Evolutionary conservation across 257 asterid species (phyloP).

Genomic region (Striga asiatica): DNA sequence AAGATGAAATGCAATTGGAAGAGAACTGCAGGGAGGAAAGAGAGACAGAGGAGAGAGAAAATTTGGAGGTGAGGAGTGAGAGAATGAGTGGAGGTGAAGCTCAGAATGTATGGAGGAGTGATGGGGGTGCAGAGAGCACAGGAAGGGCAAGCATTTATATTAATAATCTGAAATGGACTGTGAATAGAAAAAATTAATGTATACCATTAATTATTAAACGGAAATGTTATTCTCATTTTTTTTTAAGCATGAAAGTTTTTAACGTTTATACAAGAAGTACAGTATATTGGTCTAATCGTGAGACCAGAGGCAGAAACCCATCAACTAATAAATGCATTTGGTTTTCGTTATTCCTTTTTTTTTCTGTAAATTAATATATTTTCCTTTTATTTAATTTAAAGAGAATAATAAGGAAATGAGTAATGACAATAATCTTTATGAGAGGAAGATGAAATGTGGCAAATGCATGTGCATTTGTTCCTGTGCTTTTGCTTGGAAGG

Average conservation of each 20-base stretch:
- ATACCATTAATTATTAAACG: too few species aligned
- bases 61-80: conserved; percentile 11
- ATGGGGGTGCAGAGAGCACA: conserved; percentile 20
- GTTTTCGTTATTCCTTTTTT: too few species aligned
- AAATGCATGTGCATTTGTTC: conserved; percentile 74
- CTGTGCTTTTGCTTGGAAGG: conserved; percentile 39
- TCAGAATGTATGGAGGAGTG: conserved; percentile 55
- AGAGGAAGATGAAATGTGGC: conserved; percentile 26
- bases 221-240: too few species aligned
- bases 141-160: conserved; percentile 31
- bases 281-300: too few species aligned
- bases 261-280: too few species aligned
- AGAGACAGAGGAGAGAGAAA: conserved; percentile 7
- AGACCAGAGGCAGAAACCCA: too few species aligned
- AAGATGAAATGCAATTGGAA: conserved; percentile 8
- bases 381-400: too few species aligned
- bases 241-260: too few species aligned
- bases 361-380: too few species aligned
- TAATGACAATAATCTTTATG: conserved; percentile 21
- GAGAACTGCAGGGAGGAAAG: conserved; percentile 4
- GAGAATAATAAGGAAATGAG: too few species aligned
- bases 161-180: conserved; percentile 21
- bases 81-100: conserved; percentile 23
- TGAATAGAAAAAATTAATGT: too few species aligned
- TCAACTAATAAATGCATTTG: too few species aligned